These are phyloP conservation scores for Metschnikowia aberdeeniae DNA, from an alignment of 805 yeast genomes.

Conservation along the genomic window DNA sequence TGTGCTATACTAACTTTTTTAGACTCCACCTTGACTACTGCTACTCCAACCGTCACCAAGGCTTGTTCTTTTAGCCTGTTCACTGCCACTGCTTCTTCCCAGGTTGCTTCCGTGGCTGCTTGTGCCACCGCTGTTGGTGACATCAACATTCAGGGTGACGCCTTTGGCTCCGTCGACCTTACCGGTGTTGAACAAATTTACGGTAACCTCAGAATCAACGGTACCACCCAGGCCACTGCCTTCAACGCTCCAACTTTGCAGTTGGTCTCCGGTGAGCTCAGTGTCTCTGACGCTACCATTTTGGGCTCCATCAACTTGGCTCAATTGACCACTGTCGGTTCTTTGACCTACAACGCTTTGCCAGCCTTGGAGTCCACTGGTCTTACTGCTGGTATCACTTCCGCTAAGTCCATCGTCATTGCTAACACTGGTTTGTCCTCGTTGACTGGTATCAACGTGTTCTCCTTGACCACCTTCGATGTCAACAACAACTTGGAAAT, in stretches of 20 bases:
- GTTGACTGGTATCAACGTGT: constrained; percentile 60
- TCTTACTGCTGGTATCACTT: constrained; percentile 64
- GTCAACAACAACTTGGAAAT: constrained; percentile 89
- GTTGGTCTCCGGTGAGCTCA: constrained; percentile 68
- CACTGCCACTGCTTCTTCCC: constrained; percentile 77
- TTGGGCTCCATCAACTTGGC: constrained; percentile 72
- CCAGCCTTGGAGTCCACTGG: constrained; percentile 75
- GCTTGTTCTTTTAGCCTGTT: constrained; percentile 61
- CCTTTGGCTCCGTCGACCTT: constrained; percentile 57
- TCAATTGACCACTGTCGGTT: constrained; percentile 73
- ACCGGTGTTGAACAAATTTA: constrained; percentile 71
- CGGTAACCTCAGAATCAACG: constrained; percentile 68
- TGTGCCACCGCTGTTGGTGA: constrained; percentile 84
- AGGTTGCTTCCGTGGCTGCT: constrained; percentile 65
- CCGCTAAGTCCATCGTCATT: constrained; percentile 65
- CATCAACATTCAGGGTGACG: constrained; percentile 60
- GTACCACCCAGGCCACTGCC: constrained; percentile 58
- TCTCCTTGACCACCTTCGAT: constrained; percentile 51
- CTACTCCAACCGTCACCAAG: constrained; percentile 53
- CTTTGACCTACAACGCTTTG: constrained; percentile 74
- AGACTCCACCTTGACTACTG: constrained; percentile 47
- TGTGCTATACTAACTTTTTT: constrained; percentile 11
- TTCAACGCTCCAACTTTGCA: constrained; percentile 78
- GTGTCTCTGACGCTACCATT: constrained; percentile 59
- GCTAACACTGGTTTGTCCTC: constrained; percentile 71